Conservation (phyloP, 2,329 filamentous ascomycete genomes). For the Chalara sp. region DNA sequence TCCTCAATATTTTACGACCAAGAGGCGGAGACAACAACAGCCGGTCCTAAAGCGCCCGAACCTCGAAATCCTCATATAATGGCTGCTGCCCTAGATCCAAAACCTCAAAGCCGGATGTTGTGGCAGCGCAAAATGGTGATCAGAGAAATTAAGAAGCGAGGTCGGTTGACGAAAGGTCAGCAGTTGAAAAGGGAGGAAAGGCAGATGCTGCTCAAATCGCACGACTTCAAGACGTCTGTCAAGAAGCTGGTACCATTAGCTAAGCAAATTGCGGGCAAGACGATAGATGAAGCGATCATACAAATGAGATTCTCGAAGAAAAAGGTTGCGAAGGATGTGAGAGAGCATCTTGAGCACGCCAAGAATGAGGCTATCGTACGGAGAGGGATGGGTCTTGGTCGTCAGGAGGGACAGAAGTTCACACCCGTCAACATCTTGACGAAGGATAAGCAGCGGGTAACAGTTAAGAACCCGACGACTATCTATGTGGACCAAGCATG, state of each 20-base stretch:
- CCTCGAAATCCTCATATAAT: conserved; percentile 45
- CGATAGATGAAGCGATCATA: conserved; percentile 84
- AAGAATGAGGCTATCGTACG: conserved; percentile 73
- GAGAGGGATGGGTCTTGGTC: conserved; percentile 74
- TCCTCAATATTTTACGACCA: conserved; percentile 47
- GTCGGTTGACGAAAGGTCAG: conserved; percentile 59
- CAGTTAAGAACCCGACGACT: conserved; percentile 65
- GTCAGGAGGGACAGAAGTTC: conserved; percentile 22
- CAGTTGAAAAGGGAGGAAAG: conserved; percentile 60
- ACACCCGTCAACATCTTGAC: conserved; percentile 56
- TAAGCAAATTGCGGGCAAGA: conserved; percentile 86
- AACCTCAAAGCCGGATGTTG: conserved; percentile 60
- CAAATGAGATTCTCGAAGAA: conserved; percentile 97
- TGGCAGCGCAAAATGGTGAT: conserved; percentile 85
- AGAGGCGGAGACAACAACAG: conserved; percentile 16
- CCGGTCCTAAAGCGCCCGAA: conserved; percentile 13
- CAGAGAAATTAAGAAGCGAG: conserved; percentile 61
- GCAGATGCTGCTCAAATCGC: conserved; percentile 51
- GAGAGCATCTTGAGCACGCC: conserved; percentile 72
- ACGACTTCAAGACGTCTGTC: conserved; percentile 72
- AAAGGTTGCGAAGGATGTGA: conserved; percentile 76
- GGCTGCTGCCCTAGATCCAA: conserved; percentile 64
- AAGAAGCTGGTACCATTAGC: conserved; percentile 90
- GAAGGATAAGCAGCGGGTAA: conserved; percentile 67
- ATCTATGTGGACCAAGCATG: conserved; percentile 92